Evolutionary conservation across 192 early-diverging fungal genomes (phyloP).

Genomic region (Linnemannia exigua): DNA sequence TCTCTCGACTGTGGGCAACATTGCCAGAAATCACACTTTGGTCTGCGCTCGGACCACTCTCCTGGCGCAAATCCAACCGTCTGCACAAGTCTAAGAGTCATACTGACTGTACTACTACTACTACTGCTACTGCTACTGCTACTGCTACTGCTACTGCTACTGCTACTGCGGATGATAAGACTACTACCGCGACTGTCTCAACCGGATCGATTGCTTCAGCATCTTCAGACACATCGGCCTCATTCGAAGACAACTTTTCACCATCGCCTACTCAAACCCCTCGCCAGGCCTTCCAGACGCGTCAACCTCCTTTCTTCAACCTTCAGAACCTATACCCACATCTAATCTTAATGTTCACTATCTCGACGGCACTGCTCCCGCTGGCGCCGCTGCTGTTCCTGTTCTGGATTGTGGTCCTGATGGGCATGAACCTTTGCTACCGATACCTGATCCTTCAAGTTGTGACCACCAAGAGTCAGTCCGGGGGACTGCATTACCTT

Average conservation of each 20-base stretch:
- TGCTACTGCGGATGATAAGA: too few relatives aligned
- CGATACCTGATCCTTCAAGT: slow-evolving; percentile 34
- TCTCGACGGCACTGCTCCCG: slow-evolving; percentile 23
- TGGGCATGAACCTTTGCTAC: slow-evolving; percentile 21
- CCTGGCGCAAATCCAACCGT: slow-evolving; percentile 30
- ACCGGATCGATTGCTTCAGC: background rate
- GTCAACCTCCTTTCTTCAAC: slow-evolving; percentile 31
- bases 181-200: background rate
- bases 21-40: slow-evolving; percentile 28
- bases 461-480: slow-evolving; percentile 39
- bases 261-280: slow-evolving; percentile 34
- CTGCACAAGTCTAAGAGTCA: slow-evolving; percentile 7
- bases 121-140: background rate
- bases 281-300: slow-evolving; percentile 35
- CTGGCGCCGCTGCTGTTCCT: slow-evolving; percentile 25
- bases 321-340: slow-evolving; percentile 41
- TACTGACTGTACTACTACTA: background rate
- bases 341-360: slow-evolving; percentile 19
- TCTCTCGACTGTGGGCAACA: slow-evolving; percentile 29
- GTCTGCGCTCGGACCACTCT: slow-evolving; percentile 32
- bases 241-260: slow-evolving; percentile 32
- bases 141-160: background rate
- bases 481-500: slow-evolving; percentile 29
- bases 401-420: slow-evolving; percentile 25
- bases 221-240: background rate